These are phyloP conservation scores for Neofusicoccum laricinum DNA, from an alignment of 2,329 filamentous ascomycete genomes.

Conservation along the genomic window DNA sequence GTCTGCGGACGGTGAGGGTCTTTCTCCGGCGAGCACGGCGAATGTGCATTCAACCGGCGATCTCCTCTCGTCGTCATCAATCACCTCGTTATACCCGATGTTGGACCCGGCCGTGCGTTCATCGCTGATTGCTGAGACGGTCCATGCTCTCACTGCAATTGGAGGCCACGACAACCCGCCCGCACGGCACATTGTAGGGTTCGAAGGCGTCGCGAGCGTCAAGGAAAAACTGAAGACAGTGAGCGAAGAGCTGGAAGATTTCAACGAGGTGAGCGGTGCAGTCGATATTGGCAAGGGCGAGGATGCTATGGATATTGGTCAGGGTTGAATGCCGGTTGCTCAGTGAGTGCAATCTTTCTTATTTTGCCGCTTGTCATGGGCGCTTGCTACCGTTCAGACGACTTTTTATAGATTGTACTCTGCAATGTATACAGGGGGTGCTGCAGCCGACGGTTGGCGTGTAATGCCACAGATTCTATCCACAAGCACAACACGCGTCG, in stretches of 20 bases:
- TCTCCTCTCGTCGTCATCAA: constrained; percentile 45
- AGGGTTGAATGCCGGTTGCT: constrained; percentile 6
- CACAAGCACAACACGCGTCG: too few relatives aligned
- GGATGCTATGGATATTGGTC: constrained; percentile 6
- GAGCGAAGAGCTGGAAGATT: constrained; percentile 93
- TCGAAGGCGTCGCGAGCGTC: constrained; percentile 81
- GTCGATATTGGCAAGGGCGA: constrained; percentile 63
- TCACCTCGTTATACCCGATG: constrained; percentile 70
- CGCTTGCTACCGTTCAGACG: neutral
- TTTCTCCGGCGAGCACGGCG: constrained; percentile 24
- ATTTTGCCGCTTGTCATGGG: neutral
- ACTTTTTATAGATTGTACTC: too few relatives aligned
- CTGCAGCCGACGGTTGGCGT: too few relatives aligned
- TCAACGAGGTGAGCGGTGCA: constrained; percentile 82
- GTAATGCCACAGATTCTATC: too few relatives aligned
- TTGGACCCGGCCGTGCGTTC: constrained; percentile 66
- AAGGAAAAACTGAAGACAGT: constrained; percentile 97
- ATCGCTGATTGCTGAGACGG: constrained; percentile 78
- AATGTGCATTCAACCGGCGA: constrained; percentile 38
- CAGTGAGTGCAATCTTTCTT: neutral
- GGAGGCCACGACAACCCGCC: constrained; percentile 96
- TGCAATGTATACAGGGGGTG: too few relatives aligned
- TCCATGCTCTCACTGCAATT: constrained; percentile 86
- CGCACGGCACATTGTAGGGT: constrained; percentile 87
- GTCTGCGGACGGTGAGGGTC: neutral